Evolutionary conservation across 1,139 yeast species (phyloP).

Genomic region (Zygoascus meyerae): DNA sequence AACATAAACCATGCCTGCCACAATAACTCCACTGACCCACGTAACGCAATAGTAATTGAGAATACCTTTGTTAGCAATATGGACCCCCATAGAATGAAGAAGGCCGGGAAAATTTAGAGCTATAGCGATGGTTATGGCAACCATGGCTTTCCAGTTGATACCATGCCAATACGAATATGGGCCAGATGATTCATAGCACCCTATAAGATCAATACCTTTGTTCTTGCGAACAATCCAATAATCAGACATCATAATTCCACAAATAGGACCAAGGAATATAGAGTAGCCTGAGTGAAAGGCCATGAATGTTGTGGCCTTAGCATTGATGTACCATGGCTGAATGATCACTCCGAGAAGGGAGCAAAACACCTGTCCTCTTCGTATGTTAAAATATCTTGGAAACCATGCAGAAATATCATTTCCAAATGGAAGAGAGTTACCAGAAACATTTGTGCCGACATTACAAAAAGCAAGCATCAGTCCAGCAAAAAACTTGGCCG

Average conservation of each 20-base stretch:
- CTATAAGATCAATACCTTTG: constrained; percentile 8
- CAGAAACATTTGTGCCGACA: constrained; percentile 43
- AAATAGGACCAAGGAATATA: constrained; percentile 43
- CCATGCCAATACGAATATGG: constrained; percentile 13
- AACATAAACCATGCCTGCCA: constrained; percentile 20
- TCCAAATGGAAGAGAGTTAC: constrained; percentile 48
- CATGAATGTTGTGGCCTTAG: constrained; percentile 41
- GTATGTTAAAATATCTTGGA: constrained; percentile 46
- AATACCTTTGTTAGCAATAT: constrained; percentile 12
- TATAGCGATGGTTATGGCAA: constrained; percentile 26
- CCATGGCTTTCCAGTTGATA: constrained; percentile 17
- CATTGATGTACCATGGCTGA: constrained; percentile 47
- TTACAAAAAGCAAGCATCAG: constrained; percentile 42
- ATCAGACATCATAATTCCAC: constrained; percentile 40
- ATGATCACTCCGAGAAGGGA: constrained; percentile 42
- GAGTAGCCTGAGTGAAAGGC: constrained; percentile 43
- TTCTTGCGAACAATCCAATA: constrained; percentile 35
- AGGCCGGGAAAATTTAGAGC: constrained; percentile 13
- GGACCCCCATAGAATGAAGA: constrained; percentile 10
- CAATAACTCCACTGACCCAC: constrained; percentile 54
- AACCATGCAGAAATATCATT: constrained; percentile 45
- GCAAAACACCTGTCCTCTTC: constrained; percentile 44
- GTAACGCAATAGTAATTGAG: constrained; percentile 13
- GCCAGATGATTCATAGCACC: constrained; percentile 12
- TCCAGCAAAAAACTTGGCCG: constrained; percentile 43